Evolutionary conservation across 768 basidiomycete genomes (phyloP).

Genomic region (Phanerodontia chrysosporium): DNA sequence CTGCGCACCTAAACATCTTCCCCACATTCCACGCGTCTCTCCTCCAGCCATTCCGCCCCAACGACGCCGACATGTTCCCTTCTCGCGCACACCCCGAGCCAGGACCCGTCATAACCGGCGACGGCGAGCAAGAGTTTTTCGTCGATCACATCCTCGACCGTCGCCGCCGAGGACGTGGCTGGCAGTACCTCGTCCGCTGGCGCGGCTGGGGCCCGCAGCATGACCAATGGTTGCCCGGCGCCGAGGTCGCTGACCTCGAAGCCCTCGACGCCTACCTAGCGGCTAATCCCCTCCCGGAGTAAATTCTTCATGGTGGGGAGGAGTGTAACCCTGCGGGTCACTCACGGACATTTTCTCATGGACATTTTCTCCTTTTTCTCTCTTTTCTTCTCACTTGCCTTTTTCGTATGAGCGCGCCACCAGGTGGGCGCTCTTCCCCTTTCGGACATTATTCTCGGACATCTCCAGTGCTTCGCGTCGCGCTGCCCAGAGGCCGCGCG

Average conservation of each 20-base stretch:
- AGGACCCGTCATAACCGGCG: conserved; percentile 20
- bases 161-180: conserved; percentile 20
- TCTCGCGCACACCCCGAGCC: conserved; percentile 21
- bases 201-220: conserved; percentile 25
- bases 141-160: conserved; percentile 30
- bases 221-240: conserved; percentile 27
- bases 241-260: conserved; percentile 19
- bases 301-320: too few species aligned
- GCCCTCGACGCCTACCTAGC: too few species aligned
- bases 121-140: conserved; percentile 23
- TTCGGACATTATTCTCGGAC: too few species aligned
- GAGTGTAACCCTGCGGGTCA: too few species aligned
- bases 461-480: too few species aligned
- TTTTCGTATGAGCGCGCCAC: too few species aligned
- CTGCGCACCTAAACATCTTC: conserved; percentile 16
- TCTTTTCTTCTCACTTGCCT: too few species aligned
- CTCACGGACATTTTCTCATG: too few species aligned
- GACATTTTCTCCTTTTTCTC: too few species aligned
- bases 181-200: conserved; percentile 31
- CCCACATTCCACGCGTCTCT: conserved; percentile 33
- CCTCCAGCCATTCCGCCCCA: conserved; percentile 25
- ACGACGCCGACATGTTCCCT: conserved; percentile 36
- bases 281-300: too few species aligned
- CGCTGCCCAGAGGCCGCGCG: too few species aligned
- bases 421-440: too few species aligned